These are phyloP conservation scores for Azolla pinnata DNA, from an alignment of 75 land plant genomes.

Conservation along the genomic window DNA sequence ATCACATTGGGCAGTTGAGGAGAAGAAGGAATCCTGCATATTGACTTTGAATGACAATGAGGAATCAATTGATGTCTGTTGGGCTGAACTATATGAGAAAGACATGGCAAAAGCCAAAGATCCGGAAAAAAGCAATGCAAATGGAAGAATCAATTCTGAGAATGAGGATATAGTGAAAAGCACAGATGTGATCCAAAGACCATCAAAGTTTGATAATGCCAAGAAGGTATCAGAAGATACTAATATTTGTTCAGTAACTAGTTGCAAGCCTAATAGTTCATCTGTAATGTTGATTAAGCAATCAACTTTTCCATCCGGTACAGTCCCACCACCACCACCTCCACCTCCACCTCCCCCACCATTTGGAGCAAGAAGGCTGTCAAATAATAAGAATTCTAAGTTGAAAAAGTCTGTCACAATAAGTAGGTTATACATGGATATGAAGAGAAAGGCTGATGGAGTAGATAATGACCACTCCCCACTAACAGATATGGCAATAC, in stretches of 20 bases:
- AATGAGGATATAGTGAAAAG: no score
- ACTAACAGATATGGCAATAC: conserved; percentile 14
- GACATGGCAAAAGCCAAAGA: no score
- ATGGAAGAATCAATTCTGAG: no score
- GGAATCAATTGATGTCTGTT: neutral
- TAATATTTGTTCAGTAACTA: no score
- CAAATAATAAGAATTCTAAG: conserved; percentile 31
- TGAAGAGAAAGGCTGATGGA: conserved; percentile 56
- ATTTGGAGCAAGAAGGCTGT: conserved; percentile 15
- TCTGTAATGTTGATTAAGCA: no score
- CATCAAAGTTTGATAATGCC: no score
- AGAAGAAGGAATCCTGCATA: neutral
- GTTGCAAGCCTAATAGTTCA: no score
- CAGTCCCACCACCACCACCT: neutral
- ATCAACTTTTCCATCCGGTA: no score
- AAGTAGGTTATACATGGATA: conserved; percentile 45
- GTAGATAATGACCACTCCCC: conserved; percentile 16
- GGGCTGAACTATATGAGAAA: conserved; percentile 1
- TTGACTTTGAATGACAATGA: neutral
- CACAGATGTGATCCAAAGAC: no score
- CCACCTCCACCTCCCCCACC: conserved; percentile 19
- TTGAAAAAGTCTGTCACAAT: conserved; percentile 53
- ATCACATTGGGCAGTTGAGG: conserved; percentile 1
- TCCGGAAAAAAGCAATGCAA: no score
- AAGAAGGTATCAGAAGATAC: no score